Evolutionary conservation across 179 eudicot species (phyloP).

Genomic region (Actinidia arguta): DNA sequence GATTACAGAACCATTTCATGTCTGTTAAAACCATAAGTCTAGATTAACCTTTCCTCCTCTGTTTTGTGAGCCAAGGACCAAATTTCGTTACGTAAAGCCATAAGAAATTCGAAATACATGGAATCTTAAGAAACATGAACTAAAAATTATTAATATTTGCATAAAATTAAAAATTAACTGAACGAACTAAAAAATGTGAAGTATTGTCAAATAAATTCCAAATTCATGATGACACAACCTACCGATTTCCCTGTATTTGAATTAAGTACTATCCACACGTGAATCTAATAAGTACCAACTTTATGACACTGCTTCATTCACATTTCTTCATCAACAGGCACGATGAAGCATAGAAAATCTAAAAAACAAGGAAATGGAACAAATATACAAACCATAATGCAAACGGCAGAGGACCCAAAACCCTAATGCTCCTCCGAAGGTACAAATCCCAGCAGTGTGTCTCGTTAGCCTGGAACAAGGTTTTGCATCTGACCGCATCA

Average conservation of each 20-base stretch:
- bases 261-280: too few species aligned
- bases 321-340: neutral
- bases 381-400: constrained; percentile 67
- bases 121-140: too few species aligned
- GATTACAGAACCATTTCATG: neutral
- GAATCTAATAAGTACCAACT: too few species aligned
- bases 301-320: too few species aligned
- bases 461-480: constrained; percentile 90
- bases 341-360: neutral
- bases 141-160: too few species aligned
- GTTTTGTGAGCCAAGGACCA: neutral
- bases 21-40: neutral
- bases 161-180: too few species aligned
- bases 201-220: too few species aligned
- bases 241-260: too few species aligned
- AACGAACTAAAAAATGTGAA: too few species aligned
- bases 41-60: neutral
- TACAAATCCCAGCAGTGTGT: constrained; percentile 86
- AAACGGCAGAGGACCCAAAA: constrained; percentile 93
- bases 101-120: too few species aligned
- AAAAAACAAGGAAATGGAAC: neutral
- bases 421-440: constrained; percentile 89
- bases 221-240: too few species aligned
- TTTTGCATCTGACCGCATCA: constrained; percentile 91
- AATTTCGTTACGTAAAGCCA: too few species aligned